These are phyloP conservation scores for Hygrophila difformis DNA, from an alignment of 257 asterid genomes.

Conservation along the genomic window DNA sequence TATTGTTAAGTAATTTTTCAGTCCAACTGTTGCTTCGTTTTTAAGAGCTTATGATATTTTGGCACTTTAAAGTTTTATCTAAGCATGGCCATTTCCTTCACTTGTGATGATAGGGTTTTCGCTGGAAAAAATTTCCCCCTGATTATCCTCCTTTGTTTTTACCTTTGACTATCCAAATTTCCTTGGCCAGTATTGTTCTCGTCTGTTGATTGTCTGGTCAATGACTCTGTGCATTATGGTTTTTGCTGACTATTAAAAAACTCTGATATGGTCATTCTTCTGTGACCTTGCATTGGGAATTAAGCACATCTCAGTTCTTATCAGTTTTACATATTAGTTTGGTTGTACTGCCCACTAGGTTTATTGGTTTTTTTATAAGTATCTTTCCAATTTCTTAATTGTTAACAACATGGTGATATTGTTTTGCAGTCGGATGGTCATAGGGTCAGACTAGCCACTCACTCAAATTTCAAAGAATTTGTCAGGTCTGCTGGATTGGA, in stretches of 20 bases:
- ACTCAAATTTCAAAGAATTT: conserved; percentile 72
- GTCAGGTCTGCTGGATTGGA: conserved; percentile 75
- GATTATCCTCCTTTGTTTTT: neutral
- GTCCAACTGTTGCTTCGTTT: neutral
- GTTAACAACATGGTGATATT: conserved; percentile 14
- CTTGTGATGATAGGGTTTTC: neutral
- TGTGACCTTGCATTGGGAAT: neutral
- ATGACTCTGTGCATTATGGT: neutral
- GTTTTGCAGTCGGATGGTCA: conserved; percentile 73
- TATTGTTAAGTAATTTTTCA: no score
- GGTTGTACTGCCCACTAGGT: neutral
- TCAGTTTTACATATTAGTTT: no score
- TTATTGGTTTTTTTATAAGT: conserved; percentile 2
- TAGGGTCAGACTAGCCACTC: conserved; percentile 82
- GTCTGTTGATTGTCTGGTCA: neutral
- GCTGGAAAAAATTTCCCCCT: neutral
- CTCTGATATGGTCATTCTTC: neutral
- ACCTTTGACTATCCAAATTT: neutral
- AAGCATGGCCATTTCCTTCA: neutral
- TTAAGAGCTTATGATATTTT: no score
- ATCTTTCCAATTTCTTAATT: no score
- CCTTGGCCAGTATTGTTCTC: neutral
- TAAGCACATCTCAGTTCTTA: neutral
- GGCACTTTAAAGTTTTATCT: conserved; percentile 48
- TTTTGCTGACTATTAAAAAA: neutral